Evolutionary conservation across 192 early-diverging fungal genomes (phyloP), one percentile per base, ranked within the genome.

Genomic region (Gryganskiella cystojenkinii): DNA sequence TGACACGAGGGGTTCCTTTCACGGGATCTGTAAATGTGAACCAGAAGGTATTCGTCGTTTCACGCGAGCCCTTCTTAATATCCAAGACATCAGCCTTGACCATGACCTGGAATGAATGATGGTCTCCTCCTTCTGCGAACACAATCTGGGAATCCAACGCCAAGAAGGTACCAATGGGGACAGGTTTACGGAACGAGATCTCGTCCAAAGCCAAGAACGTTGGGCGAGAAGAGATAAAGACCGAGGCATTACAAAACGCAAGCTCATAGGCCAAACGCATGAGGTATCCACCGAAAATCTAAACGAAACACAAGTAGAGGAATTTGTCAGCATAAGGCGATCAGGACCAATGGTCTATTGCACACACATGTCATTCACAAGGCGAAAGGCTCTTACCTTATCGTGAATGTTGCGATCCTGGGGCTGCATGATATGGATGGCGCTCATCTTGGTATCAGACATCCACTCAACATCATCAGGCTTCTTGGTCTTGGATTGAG

Each of bases 261-360:
- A 96, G 86, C 79, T 97, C 95, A 53, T 84, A 92, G 7, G 95
- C 95, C 30, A 91, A 80, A 54, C 90, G 87, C 93, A 97, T 94
- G 50, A 95, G 81, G 44, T 90, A 92, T 40, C 88, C 86, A 55
- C 92, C 94, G 83, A 94, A 93, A 33, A 94, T 89, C 66, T 91
- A 90, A 43, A 83, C 81, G 13, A 2, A 24, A 27, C n/a, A 24
- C 19, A 49, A 40, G 37, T 40, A n/a, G 37, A 40, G 37, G 13
- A 40, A 9, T 40, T 40, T 40, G n/a, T n/a, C n/a, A n/a, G n/a
- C n/a, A n/a, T n/a, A n/a, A n/a, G n/a, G n/a, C n/a, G n/a, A n/a
- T n/a, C n/a, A n/a, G n/a, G n/a, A n/a, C n/a, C n/a, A n/a, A n/a
- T n/a, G n/a, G n/a, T n/a, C n/a, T n/a, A n/a, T n/a, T n/a, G n/a